These are phyloP conservation scores for Encephalitozoon cuniculi DNA, from an alignment of 371 early-diverging fungal genomes.

Conservation along the genomic window DNA sequence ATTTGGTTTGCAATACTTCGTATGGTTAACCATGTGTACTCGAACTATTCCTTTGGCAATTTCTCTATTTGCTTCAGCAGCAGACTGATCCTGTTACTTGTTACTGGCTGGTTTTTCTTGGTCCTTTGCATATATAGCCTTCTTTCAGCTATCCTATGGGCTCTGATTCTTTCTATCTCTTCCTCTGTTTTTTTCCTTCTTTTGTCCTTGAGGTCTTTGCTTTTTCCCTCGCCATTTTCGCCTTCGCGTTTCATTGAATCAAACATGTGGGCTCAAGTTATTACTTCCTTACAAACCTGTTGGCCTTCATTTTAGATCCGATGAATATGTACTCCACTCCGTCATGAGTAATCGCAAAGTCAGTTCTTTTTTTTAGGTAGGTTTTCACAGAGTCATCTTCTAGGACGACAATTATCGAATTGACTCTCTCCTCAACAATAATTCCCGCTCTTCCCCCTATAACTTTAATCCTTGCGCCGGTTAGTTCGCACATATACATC, in stretches of 20 bases:
- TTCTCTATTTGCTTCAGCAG: background rate
- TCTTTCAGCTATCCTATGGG: background rate
- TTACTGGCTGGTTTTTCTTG: background rate
- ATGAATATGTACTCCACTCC: constrained; percentile 25
- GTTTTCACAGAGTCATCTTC: constrained; percentile 14
- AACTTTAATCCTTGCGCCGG: constrained; percentile 31
- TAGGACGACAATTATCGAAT: constrained; percentile 17
- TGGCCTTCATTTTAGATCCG: constrained; percentile 23
- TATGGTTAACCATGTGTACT: background rate
- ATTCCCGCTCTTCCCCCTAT: background rate
- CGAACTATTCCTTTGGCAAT: background rate
- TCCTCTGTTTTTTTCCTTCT: background rate
- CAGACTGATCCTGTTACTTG: background rate
- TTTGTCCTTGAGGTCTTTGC: background rate
- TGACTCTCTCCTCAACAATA: constrained; percentile 39
- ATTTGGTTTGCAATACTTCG: too few species aligned
- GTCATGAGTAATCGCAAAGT: background rate
- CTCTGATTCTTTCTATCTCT: background rate
- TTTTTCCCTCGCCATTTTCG: background rate
- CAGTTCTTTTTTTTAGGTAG: background rate
- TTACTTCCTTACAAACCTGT: constrained; percentile 42
- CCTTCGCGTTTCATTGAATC: background rate
- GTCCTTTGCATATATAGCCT: background rate
- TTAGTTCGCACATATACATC: constrained; percentile 35
- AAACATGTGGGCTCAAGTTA: background rate